A percentile compares a stretch with the other conserved stretches of the same genome.
Conservation (phyloP, 306 rosid species). For the Rosa lucieae region DNA sequence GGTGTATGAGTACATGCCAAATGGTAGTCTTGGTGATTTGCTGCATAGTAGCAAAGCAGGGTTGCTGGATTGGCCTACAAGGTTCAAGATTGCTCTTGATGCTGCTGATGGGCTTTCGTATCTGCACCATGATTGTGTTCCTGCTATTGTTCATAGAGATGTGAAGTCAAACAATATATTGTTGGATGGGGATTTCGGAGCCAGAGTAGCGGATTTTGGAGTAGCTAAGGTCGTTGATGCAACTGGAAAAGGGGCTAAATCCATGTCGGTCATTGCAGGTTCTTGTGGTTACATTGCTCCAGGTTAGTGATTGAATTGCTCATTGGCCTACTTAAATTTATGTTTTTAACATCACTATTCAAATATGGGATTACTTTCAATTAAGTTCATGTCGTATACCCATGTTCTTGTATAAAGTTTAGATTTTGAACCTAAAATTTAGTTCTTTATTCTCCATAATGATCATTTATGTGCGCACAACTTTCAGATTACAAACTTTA, state of each 20-base stretch:
- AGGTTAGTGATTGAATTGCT: conserved; percentile 43
- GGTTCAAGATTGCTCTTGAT: conserved; percentile 82
- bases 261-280: conserved; percentile 90
- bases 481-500: not conserved
- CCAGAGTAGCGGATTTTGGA: conserved; percentile 92
- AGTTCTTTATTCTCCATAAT: not conserved
- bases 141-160: conserved; percentile 90
- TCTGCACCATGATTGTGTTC: conserved; percentile 93
- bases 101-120: conserved; percentile 96
- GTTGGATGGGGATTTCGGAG: conserved; percentile 79
- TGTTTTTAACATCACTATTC: not conserved
- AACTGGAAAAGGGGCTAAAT: conserved; percentile 52
- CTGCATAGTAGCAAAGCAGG: conserved; percentile 81
- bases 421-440: not conserved
- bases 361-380: not conserved
- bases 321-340: not conserved
- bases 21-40: conserved; percentile 91
- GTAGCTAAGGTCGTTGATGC: conserved; percentile 77
- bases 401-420: not conserved
- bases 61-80: conserved; percentile 83
- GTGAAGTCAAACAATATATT: conserved; percentile 88
- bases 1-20: conserved; percentile 96
- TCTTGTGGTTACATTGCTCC: conserved; percentile 98
- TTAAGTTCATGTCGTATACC: not conserved
- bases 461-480: not conserved